A percentile compares a stretch with the other conserved stretches of the same genome.
These are phyloP conservation scores for Ustilago esculenta DNA, from an alignment of 1,284 basidiomycete species.

Conservation along the genomic window DNA sequence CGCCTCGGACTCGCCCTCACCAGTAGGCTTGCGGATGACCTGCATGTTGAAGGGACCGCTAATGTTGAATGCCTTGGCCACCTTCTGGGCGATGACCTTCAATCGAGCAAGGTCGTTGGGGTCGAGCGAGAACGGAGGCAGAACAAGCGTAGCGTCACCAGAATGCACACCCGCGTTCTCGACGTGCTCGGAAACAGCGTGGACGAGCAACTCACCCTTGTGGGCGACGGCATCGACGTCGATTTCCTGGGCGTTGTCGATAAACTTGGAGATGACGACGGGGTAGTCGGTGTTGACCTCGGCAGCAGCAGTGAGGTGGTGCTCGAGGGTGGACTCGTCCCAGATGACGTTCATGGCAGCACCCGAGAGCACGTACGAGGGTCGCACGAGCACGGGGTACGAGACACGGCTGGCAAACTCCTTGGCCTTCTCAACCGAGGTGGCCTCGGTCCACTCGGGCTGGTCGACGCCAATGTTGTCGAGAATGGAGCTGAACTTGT, in stretches of 20 bases:
- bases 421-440: conserved; percentile 88
- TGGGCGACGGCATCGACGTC: conserved; percentile 97
- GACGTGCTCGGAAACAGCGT: conserved; percentile 97
- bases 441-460: conserved; percentile 93
- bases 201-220: conserved; percentile 91
- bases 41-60: conserved; percentile 99
- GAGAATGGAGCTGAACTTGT: conserved; percentile 97
- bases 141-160: conserved; percentile 95
- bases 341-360: conserved; percentile 99
- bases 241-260: conserved; percentile 96
- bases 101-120: conserved; percentile 83
- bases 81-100: conserved; percentile 91
- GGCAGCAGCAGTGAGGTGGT: conserved; percentile 92
- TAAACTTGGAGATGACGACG: conserved; percentile 98
- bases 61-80: conserved; percentile 92
- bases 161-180: conserved; percentile 99
- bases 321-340: conserved; percentile 86
- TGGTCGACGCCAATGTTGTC: conserved; percentile 96
- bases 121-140: conserved; percentile 89
- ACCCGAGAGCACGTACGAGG: conserved; percentile 89
- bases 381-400: conserved; percentile 69
- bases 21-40: conserved; percentile 85
- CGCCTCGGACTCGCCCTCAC: conserved; percentile 72
- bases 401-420: conserved; percentile 86
- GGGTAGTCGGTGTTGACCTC: conserved; percentile 96